Evolutionary conservation across 768 basidiomycete genomes (phyloP), one percentile per base, ranked within the genome.

Genomic region (Phanerochaete sordida): DNA sequence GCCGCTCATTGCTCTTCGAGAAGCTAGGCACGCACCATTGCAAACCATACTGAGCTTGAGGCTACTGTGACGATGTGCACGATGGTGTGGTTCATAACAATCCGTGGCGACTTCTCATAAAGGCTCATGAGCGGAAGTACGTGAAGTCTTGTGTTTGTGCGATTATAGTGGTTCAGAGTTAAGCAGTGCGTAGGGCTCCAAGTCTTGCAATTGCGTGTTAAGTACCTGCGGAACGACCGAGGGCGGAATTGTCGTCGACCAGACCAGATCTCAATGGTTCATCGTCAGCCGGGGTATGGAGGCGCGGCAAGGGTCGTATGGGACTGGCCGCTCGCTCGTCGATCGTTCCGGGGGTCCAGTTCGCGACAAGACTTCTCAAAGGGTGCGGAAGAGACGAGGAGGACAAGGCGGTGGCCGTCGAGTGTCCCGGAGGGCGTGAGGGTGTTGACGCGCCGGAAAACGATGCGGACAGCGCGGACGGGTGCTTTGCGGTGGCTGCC

Each of bases 231-330:
- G 16, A 59, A 33, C 46, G 21, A 39, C 50, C 24, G 50, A 45
- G 54, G 27, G 58, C 30, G 56, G 44, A 46, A 45, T 26, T 47
- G 27, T 39, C 58, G 33, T 43, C 35, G 49, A 44, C 51, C 45
- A 54, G 53, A 39, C 53, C 35, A 33, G 39, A 35, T 54, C 35
- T 11, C 37, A 54, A 54, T 26, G 53, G 39, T 35, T n/a, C 59
- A 60, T 60, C 59, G 59, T 50, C 59, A 60, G 59, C 59, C 59
- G 59, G n/a, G 16, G 5, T 23, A 8, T 27, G 52, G 58, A 28
- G 11, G 26, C 26, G 23, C 23, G 26, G 52, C 4, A 54, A 16
- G 28, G 52, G 59, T 60, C 59, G 52, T 46, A 30, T 33, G 28
- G 19, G 24, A 15, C n/a, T 26, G 23, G n/a, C 19, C n/a, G 28